Conservation (phyloP, 2,329 filamentous ascomycete species). For the Verruconis gallopava region DNA sequence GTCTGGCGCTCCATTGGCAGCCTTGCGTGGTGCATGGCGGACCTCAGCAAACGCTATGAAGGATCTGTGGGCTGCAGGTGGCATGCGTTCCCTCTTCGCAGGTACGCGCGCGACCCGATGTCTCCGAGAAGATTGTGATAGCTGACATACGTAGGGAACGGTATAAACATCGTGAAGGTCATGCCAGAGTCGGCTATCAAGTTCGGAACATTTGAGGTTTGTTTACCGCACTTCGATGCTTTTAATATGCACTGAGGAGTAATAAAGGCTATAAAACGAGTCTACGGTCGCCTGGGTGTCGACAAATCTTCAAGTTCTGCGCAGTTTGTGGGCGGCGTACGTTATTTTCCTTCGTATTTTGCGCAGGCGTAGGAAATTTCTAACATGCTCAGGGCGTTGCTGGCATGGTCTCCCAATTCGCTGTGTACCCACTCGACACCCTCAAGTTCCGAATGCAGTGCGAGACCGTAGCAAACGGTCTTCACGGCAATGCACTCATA, state of each 20-base stretch:
- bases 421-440: slow-evolving; percentile 87
- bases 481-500: slow-evolving; percentile 72
- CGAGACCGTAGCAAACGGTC: slow-evolving; percentile 75
- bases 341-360: too few relatives aligned
- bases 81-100: slow-evolving; percentile 80
- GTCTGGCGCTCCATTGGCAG: slow-evolving; percentile 52
- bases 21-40: slow-evolving; percentile 50
- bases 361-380: too few relatives aligned
- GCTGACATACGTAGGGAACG: slow-evolving; percentile 55
- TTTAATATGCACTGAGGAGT: slow-evolving; percentile 5
- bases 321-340: slow-evolving; percentile 81
- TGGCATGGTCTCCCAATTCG: slow-evolving; percentile 89
- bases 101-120: slow-evolving; percentile 49
- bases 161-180: slow-evolving; percentile 91
- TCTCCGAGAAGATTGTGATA: not conserved
- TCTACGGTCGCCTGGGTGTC: slow-evolving; percentile 75
- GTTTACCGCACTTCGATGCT: slow-evolving; percentile 13
- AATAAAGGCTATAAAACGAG: slow-evolving; percentile 63
- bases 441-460: slow-evolving; percentile 84
- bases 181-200: slow-evolving; percentile 99
- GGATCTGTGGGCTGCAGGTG: slow-evolving; percentile 75
- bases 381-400: too few relatives aligned
- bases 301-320: slow-evolving; percentile 74
- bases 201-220: slow-evolving; percentile 85
- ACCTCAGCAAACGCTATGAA: slow-evolving; percentile 62